These are phyloP conservation scores for Amanita phalloides DNA, from an alignment of 768 basidiomycete genomes.

Conservation along the genomic window DNA sequence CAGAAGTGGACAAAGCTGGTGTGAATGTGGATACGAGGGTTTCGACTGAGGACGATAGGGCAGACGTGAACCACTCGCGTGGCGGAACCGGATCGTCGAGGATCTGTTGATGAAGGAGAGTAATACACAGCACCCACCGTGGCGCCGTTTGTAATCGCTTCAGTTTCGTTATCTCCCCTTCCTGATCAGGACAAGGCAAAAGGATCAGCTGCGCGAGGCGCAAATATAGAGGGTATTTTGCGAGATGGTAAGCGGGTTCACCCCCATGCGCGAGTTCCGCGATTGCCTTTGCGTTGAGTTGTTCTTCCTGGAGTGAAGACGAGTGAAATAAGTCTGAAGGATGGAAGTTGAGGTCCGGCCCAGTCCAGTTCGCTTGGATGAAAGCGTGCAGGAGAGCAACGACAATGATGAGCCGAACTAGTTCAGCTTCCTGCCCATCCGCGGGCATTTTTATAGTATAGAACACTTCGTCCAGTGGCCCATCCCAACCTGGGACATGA, in stretches of 20 bases:
- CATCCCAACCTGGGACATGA: conserved; percentile 8
- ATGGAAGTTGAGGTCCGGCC: conserved; percentile 66
- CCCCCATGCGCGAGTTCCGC: conserved; percentile 74
- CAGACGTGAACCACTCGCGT: conserved; percentile 24
- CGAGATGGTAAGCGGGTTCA: conserved; percentile 94
- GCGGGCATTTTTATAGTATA: background rate
- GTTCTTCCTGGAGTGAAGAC: conserved; percentile 28
- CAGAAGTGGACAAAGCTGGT: background rate
- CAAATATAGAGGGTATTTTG: conserved; percentile 56
- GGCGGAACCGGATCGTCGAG: conserved; percentile 76
- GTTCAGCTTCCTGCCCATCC: conserved; percentile 23
- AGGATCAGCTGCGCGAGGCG: conserved; percentile 65
- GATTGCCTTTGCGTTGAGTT: conserved; percentile 56
- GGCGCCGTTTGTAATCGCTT: conserved; percentile 35
- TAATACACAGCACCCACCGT: conserved; percentile 83
- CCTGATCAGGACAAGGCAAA: conserved; percentile 25
- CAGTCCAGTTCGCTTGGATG: conserved; percentile 94
- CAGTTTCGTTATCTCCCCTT: conserved; percentile 14
- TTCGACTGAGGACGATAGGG: conserved; percentile 30
- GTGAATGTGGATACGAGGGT: conserved; percentile 11
- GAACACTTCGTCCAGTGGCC: background rate
- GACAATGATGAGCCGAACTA: conserved; percentile 51
- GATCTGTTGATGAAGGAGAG: conserved; percentile 64
- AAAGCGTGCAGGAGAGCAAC: conserved; percentile 84
- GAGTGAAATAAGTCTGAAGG: conserved; percentile 28